These are phyloP conservation scores for Meira miltonrushii DNA, from an alignment of 1,284 basidiomycete genomes.

Conservation along the genomic window DNA sequence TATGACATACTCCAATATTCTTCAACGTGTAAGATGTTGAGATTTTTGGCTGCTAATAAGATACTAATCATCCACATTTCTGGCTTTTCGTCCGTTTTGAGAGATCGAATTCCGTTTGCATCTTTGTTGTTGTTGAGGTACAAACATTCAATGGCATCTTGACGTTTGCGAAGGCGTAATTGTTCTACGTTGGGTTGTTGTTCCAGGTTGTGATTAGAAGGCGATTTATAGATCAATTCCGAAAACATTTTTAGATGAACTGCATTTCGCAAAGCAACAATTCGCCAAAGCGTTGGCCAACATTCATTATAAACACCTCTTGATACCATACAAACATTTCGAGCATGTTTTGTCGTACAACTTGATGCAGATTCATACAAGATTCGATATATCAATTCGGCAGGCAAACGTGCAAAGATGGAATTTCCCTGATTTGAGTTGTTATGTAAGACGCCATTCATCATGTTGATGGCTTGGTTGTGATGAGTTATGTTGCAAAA, in stretches of 20 bases:
- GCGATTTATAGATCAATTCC: conserved; percentile 1
- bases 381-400: conserved; percentile 1
- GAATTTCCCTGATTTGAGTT: no score
- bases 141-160: conserved; percentile 3
- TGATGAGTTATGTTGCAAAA: no score
- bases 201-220: neutral
- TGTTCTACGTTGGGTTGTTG: neutral
- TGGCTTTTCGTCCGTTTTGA: neutral
- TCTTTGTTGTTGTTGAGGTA: conserved; percentile 9
- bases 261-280: conserved; percentile 4
- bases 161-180: neutral
- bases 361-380: neutral
- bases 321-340: conserved; percentile 3
- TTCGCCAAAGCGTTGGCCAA: neutral
- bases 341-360: neutral
- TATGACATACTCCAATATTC: conserved; percentile 3
- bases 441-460: no score
- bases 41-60: conserved; percentile 1
- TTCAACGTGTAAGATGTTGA: neutral
- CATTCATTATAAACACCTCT: neutral
- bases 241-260: neutral
- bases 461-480: no score
- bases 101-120: neutral
- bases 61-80: conserved; percentile 7
- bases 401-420: neutral